Evolutionary conservation across 768 basidiomycete species (phyloP), one percentile per base, ranked within the genome.

Genomic region (Phanerodontia chrysosporium): DNA sequence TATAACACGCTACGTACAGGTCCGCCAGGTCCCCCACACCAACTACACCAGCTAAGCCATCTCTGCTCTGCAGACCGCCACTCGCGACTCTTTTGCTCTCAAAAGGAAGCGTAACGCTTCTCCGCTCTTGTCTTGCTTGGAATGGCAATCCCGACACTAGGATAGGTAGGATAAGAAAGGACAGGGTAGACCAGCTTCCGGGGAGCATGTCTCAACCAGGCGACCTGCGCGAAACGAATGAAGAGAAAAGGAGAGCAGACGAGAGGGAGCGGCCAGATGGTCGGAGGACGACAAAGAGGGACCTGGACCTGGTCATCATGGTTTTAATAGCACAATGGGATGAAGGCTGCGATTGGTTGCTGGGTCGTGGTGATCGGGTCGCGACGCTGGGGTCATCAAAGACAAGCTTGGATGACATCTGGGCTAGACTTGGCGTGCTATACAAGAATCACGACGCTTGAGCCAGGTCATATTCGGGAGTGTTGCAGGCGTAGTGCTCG

Each of bases 1-100:
- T 25, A 32, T 29, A 18, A 51, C 13, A 51, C 46, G 13, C 24
- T 6, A 76, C 80, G 71, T 70, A 89, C 88, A 87, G 73, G 69
- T 90, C 88, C 21, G 78, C 62, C 60, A 73, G 81, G 67, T 89
- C 82, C 6, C 88, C 86, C 44, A 90, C 70, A 6, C 86, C 85
- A 39, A 81, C 78, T 44, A 60, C 52, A 55, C 67, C 60, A 52
- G 51, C 61, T 60, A 62, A 45, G 5, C 56, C 57, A 57, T 49
- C 61, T 32, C 60, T 54, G 25, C 49, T 35, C 25, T 58, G 30
- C 3, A 51, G 32, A 24, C 22, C 36, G n/a, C n/a, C 49, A 27
- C 45, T 51, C 49, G 5, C 45, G 4, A 45, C 49, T 44, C 42
- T 56, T 49, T 55, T 45, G 28, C 58, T 54, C 35, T 49, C 28